Evolutionary conservation across 2,329 filamentous ascomycete species (phyloP), one percentile per base, ranked within the genome.

Genomic region (Diaporthe sp.): DNA sequence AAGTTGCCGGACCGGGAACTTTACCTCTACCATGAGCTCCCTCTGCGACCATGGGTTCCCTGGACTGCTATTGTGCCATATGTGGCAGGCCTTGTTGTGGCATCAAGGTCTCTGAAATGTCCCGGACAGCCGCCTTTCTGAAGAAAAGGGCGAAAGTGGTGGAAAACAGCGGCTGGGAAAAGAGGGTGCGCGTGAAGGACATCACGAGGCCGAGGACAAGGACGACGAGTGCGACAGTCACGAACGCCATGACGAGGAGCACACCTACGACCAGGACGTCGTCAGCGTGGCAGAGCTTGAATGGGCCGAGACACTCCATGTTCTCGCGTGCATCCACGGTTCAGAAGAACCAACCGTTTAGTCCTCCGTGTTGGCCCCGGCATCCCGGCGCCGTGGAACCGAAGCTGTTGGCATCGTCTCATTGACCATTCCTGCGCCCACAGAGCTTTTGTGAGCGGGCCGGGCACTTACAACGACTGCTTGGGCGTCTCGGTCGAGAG

Each of bases 21-120:
- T n/a, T 12, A 31, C 15, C 42, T 13, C 15, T 31, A 9, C 22
- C 17, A 22, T n/a, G 8, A 22, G 17, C 39, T 49, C 28, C n/a
- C 1, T 25, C 34, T 9, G 9, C 19, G 10, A 3, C 61, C 10
- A 68, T 68, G 61, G 59, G 39, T 10, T 44, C 46, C 39, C 37
- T 39, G 37, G 25, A 68, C 17, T 37, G 42, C 25, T 74, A 62
- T 44, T 74, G 73, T 44, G 55, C 65, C 15, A 74, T 74, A 49
- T 74, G 73, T 31, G 73, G 73, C 22, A 65, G 73, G 15, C 73
- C 73, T 9, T 55, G 46, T 8, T 15, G 3, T 3, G 31, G 17
- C 9, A 3, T 17, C 12, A 5, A 7, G 2, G 17, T 71, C 17
- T 53, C 65, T 9, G 55, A n/a, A 39, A 61, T 42, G 28, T 57